Conservation (phyloP, 768 basidiomycete species). For the Suillus variegatus region DNA sequence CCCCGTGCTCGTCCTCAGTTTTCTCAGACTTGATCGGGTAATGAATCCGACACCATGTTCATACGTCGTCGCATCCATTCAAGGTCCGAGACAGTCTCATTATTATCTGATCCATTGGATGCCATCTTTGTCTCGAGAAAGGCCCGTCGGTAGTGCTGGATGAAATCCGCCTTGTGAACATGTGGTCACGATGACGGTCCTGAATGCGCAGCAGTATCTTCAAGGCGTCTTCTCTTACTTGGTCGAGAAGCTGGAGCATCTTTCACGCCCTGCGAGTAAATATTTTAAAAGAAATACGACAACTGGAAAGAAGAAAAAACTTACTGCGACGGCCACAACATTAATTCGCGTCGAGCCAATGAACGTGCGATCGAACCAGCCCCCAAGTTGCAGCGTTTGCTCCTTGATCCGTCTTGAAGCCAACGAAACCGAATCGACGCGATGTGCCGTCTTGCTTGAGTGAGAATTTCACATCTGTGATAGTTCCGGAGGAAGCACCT, state of each 20-base stretch:
- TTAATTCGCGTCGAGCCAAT: constrained; percentile 77
- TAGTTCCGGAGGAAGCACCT: constrained; percentile 60
- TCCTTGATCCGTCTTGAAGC: constrained; percentile 80
- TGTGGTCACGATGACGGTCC: background rate
- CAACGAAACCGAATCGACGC: constrained; percentile 89
- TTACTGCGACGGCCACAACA: constrained; percentile 77
- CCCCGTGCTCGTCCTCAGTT: constrained; percentile 53
- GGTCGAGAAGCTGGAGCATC: constrained; percentile 68
- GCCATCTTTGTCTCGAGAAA: background rate
- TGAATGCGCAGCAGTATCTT: constrained; percentile 7
- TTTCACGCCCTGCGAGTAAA: constrained; percentile 56
- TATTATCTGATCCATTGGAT: constrained; percentile 12
- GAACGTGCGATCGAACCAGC: constrained; percentile 86
- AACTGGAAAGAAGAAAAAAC: constrained; percentile 21
- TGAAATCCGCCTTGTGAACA: constrained; percentile 27
- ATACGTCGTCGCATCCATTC: constrained; percentile 77
- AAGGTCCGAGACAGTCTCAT: constrained; percentile 57
- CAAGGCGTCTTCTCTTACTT: constrained; percentile 63
- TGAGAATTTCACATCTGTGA: constrained; percentile 88
- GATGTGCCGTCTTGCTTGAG: constrained; percentile 76
- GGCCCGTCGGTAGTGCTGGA: background rate
- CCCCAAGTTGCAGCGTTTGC: constrained; percentile 61
- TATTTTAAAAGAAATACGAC: constrained; percentile 6
- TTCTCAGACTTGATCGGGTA: constrained; percentile 56
- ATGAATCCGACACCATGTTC: constrained; percentile 38